Percentiles rank a stretch among this genome's conserved stretches.
Evolutionary conservation across 2,329 filamentous ascomycete species (phyloP).

Genomic region (Albophoma yamanashiensis): DNA sequence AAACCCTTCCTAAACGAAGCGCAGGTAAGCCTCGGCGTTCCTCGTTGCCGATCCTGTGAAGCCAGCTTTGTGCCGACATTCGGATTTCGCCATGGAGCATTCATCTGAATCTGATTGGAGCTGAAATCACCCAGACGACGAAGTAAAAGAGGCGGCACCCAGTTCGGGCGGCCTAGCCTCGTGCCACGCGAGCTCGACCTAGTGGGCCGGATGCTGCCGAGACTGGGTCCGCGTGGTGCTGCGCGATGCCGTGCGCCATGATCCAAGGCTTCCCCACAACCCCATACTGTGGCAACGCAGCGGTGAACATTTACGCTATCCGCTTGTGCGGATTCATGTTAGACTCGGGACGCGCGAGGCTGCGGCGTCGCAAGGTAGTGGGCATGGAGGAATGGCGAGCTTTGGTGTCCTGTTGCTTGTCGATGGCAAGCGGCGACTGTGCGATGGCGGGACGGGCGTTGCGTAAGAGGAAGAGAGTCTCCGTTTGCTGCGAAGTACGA

Average conservation of each 20-base stretch:
- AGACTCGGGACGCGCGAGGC: neutral
- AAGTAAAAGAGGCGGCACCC: neutral
- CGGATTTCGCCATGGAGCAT: neutral
- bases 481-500: neutral
- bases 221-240: neutral
- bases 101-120: neutral
- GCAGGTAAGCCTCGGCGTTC: too few relatives aligned
- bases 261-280: neutral
- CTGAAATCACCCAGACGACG: neutral
- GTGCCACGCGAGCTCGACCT: neutral
- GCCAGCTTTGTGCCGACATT: too few relatives aligned
- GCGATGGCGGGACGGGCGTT: neutral
- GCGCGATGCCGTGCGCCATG: neutral
- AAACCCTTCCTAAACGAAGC: too few relatives aligned
- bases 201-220: slow-evolving; percentile 2
- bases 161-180: neutral
- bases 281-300: neutral
- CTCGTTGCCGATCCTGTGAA: too few relatives aligned
- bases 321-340: neutral
- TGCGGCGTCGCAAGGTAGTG: neutral
- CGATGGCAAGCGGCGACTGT: neutral
- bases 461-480: too few relatives aligned
- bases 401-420: neutral
- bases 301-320: neutral
- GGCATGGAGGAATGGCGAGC: neutral